Percentiles rank a stretch among this genome's conserved stretches.
Evolutionary conservation across 2,329 filamentous ascomycete genomes (phyloP).

Genomic region (Immersiporthe knoxdaviesiana): DNA sequence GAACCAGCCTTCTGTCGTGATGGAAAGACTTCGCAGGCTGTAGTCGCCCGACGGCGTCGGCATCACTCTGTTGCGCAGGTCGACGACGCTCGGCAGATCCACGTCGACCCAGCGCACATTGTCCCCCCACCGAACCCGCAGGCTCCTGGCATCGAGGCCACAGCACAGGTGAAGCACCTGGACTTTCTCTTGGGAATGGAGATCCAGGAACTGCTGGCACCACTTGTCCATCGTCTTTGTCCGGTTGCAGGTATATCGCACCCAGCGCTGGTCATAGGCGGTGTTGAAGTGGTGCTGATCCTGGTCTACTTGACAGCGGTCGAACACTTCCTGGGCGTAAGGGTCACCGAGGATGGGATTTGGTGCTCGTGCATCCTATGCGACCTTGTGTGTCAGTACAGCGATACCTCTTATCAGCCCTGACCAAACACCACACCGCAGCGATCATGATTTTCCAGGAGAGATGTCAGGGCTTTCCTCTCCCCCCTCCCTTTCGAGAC

Average conservation of each 20-base stretch:
- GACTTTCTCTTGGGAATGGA: not conserved
- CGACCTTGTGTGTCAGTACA: not conserved
- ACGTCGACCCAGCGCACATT: slow-evolving; percentile 28
- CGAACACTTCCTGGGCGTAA: slow-evolving; percentile 16
- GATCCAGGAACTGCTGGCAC: slow-evolving; percentile 18
- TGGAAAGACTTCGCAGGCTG: slow-evolving; percentile 18
- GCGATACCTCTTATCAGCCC: not conserved
- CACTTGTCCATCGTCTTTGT: slow-evolving; percentile 20
- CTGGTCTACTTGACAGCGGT: slow-evolving; percentile 19
- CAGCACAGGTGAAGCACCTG: slow-evolving; percentile 29
- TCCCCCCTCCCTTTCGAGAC: not conserved
- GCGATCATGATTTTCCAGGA: not conserved
- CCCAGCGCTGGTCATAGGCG: slow-evolving; percentile 20
- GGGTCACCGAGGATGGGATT: slow-evolving; percentile 24
- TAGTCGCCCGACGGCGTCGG: slow-evolving; percentile 12
- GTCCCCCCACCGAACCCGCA: slow-evolving; percentile 11
- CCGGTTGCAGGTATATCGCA: slow-evolving; percentile 15
- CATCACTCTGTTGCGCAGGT: slow-evolving; percentile 22
- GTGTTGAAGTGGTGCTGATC: not conserved
- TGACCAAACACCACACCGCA: not conserved
- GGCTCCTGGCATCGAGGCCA: slow-evolving; percentile 25
- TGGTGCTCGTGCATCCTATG: slow-evolving; percentile 16
- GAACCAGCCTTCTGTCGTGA: slow-evolving; percentile 18
- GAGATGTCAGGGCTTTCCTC: not conserved
- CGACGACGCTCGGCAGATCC: slow-evolving; percentile 22